Evolutionary conservation across 1,284 basidiomycete genomes (phyloP), one percentile per base, ranked within the genome.

Genomic region (Fomitopsis betulina): DNA sequence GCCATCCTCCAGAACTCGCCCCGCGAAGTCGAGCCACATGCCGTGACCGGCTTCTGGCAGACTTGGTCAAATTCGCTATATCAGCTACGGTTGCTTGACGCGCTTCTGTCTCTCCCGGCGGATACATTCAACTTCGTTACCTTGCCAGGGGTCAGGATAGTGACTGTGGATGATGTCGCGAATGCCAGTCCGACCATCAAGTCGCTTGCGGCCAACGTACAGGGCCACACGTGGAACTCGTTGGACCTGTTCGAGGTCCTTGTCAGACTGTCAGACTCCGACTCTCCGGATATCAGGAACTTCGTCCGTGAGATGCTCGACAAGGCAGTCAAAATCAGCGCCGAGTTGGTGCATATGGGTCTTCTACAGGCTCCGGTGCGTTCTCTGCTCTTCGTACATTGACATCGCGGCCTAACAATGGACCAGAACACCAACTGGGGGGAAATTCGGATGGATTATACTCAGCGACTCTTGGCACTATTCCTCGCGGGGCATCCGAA

Each of bases 341-440:
- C 96, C 0, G 97, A 99, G 73, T 76, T 98, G 39, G 92, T 98
- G 13, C 86, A 98, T 66, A 91, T 99, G 81, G 96, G 94, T 59
- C 75, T 98, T 40, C 81, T 97, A 55, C 93, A 96, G 78, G 89
- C 96, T 49, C 87, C 91, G 51, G 93, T 94, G 73, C 68, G 91
- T 81, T 37, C n/a, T 15, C n/a, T 2, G 19, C 43, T 19, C 32
- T 25, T 17, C 2, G 9, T 21, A 33, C 19, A 49, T 33, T 40
- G n/a, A 56, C 5, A 57, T 42, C 4, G 10, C 27, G 5, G 38
- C 12, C 45, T 55, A 57, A 56, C 35, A 33, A 23, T 32, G 35
- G 12, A 25, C 1, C 59, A 85, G 81, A 83, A 94, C 79, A 79
- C 91, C 67, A 85, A 89, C 5, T 97, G 96, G 89, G 93, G 90